Conservation (phyloP, 768 basidiomycete genomes). For the Fomitopsis serialis region DNA sequence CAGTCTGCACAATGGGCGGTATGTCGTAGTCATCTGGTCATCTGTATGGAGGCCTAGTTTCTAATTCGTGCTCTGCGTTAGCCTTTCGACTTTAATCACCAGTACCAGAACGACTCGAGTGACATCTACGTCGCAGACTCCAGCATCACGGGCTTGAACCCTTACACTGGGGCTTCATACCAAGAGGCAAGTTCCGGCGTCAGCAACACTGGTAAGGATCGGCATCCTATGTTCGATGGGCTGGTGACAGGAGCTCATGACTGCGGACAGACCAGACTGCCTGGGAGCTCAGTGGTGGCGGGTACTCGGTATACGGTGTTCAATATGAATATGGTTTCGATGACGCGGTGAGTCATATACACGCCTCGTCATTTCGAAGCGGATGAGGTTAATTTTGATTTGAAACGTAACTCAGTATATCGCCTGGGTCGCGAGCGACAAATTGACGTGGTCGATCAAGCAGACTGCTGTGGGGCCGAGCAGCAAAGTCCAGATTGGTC, state of each 20-base stretch:
- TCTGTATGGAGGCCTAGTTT: neutral
- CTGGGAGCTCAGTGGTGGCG: conserved; percentile 52
- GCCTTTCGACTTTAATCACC: conserved; percentile 76
- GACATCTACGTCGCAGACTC: conserved; percentile 55
- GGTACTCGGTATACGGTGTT: conserved; percentile 72
- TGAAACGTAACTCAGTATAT: conserved; percentile 52
- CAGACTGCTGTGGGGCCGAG: conserved; percentile 58
- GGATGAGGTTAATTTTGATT: neutral
- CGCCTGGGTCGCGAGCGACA: conserved; percentile 63
- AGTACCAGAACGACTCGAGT: conserved; percentile 59
- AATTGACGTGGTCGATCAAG: conserved; percentile 66
- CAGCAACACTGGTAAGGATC: neutral
- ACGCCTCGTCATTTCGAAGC: neutral
- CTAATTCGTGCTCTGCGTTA: conserved; percentile 16
- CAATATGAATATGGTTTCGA: conserved; percentile 72
- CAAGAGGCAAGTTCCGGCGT: conserved; percentile 61
- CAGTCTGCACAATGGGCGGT: conserved; percentile 83
- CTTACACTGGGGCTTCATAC: conserved; percentile 69
- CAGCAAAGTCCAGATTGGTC: conserved; percentile 50
- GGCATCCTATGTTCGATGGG: neutral
- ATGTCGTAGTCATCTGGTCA: conserved; percentile 22
- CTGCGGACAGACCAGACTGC: conserved; percentile 53
- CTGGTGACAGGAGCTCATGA: no score
- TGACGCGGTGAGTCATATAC: conserved; percentile 39
- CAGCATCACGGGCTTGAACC: conserved; percentile 47